A percentile compares a stretch with the other conserved stretches of the same genome.
Conservation (phyloP, 192 early-diverging fungal genomes). For the Chytriomyces sp. region DNA sequence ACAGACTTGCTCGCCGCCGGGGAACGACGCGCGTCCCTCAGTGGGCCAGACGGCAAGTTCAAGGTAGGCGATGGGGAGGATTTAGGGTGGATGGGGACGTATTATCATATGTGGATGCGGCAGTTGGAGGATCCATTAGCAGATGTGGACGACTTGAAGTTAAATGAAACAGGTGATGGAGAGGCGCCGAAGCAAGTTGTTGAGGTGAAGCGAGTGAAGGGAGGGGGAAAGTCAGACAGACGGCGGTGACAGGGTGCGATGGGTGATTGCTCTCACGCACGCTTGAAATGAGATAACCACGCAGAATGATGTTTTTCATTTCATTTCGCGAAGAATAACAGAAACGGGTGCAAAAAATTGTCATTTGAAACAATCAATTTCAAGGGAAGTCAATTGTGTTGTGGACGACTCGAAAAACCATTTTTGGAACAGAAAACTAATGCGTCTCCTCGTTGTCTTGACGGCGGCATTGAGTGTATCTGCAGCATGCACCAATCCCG, state of each 20-base stretch:
- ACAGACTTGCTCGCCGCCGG: constrained; percentile 63
- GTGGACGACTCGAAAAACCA: too few species aligned
- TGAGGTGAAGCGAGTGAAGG: too few species aligned
- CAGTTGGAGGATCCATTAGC: constrained; percentile 62
- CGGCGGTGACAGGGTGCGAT: too few species aligned
- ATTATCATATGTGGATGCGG: constrained; percentile 91
- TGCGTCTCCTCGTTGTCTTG: background rate
- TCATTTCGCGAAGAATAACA: background rate
- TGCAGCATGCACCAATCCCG: background rate
- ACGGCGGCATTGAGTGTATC: background rate
- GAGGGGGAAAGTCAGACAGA: too few species aligned
- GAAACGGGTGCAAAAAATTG: background rate
- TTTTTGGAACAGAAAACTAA: too few species aligned
- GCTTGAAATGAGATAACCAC: background rate
- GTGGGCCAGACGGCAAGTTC: constrained; percentile 16
- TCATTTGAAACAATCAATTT: background rate
- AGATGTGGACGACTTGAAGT: too few species aligned
- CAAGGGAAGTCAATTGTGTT: too few species aligned
- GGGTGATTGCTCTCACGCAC: too few species aligned
- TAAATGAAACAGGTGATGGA: background rate
- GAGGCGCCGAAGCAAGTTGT: background rate
- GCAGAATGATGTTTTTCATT: background rate
- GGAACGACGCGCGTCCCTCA: constrained; percentile 16
- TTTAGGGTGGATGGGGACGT: constrained; percentile 58
- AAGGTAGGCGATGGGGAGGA: constrained; percentile 31